These are phyloP conservation scores for Moniliella sp. DNA, from an alignment of 1,284 basidiomycete genomes.

Conservation along the genomic window DNA sequence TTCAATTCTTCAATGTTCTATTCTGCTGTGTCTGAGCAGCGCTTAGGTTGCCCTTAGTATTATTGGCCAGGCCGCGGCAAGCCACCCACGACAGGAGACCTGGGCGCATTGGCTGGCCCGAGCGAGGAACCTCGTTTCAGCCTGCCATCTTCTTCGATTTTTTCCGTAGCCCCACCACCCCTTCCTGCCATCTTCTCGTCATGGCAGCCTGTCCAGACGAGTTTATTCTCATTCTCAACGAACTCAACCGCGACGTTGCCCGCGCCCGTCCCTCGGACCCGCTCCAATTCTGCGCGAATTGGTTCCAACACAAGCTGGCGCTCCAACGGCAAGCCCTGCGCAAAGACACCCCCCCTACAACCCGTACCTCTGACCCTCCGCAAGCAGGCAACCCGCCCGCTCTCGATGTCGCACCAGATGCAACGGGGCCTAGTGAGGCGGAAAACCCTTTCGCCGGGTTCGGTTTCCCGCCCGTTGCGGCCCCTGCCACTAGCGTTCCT, in stretches of 20 bases:
- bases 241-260: constrained; percentile 64
- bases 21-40: too few relatives aligned
- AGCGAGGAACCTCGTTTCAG: too few relatives aligned
- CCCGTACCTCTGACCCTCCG: not conserved
- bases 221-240: constrained; percentile 44
- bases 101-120: too few relatives aligned
- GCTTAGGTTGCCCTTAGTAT: too few relatives aligned
- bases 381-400: not conserved
- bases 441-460: not conserved
- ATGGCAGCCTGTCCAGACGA: constrained; percentile 12
- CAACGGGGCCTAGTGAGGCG: not conserved
- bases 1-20: too few relatives aligned
- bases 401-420: not conserved
- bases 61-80: too few relatives aligned
- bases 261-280: constrained; percentile 67
- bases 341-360: constrained; percentile 38
- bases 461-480: constrained; percentile 3
- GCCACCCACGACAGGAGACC: too few relatives aligned
- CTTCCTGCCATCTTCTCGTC: too few relatives aligned
- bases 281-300: constrained; percentile 80
- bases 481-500: too few relatives aligned
- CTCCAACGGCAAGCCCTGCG: constrained; percentile 51
- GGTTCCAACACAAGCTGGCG: constrained; percentile 71
- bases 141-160: too few relatives aligned
- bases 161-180: too few relatives aligned